Conservation (phyloP, 495 filamentous ascomycete species). For the Daldinia grandis region DNA sequence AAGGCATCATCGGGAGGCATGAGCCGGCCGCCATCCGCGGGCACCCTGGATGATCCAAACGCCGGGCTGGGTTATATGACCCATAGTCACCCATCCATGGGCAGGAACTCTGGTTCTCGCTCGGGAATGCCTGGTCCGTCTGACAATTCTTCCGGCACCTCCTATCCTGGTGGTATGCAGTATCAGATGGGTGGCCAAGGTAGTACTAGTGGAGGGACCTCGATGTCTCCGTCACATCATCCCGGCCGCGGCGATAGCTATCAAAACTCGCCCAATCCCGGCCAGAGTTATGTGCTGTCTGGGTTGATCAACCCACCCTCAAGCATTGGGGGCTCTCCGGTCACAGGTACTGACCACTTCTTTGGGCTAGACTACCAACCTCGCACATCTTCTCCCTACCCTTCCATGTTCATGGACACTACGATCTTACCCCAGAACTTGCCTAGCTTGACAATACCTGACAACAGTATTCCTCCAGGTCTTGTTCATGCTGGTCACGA, state of each 20-base stretch:
- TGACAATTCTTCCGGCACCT: constrained; percentile 25
- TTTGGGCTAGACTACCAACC: constrained; percentile 37
- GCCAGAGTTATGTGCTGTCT: constrained; percentile 32
- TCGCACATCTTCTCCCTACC: constrained; percentile 38
- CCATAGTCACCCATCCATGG: constrained; percentile 12
- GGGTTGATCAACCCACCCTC: constrained; percentile 21
- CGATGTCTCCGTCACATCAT: constrained; percentile 38
- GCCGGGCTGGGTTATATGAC: constrained; percentile 22
- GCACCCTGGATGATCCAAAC: constrained; percentile 15
- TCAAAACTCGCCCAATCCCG: constrained; percentile 26
- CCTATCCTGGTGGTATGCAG: constrained; percentile 28
- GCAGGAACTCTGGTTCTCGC: constrained; percentile 5
- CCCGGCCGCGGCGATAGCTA: constrained; percentile 17
- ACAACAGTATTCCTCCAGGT: constrained; percentile 43
- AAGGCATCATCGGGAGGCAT: constrained; percentile 40
- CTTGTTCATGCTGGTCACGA: constrained; percentile 46
- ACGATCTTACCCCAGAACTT: constrained; percentile 24
- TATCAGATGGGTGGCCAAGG: constrained; percentile 37
- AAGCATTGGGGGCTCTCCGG: constrained; percentile 40
- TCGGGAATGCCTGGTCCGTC: constrained; percentile 22
- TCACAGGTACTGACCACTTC: constrained; percentile 22
- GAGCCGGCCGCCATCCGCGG: constrained; percentile 32
- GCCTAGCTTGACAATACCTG: constrained; percentile 47
- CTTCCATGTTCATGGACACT: constrained; percentile 31
- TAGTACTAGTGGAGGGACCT: constrained; percentile 29